Evolutionary conservation across 2,329 filamentous ascomycete genomes (phyloP).

Genomic region (Thelonectria discophora): DNA sequence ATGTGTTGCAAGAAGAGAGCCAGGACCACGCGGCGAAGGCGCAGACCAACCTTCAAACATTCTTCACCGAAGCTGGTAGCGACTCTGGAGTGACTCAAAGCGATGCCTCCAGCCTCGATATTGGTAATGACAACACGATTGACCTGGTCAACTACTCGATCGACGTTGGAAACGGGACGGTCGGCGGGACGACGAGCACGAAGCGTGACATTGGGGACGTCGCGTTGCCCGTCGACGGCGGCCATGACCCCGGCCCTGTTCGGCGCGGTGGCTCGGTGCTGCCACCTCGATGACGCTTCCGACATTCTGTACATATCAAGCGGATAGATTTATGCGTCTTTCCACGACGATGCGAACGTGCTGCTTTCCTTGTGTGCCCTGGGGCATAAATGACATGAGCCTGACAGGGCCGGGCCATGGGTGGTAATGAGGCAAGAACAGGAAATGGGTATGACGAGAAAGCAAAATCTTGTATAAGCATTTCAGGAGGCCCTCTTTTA

Average conservation of each 20-base stretch:
- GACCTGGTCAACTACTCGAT: constrained; percentile 60
- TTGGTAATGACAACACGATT: constrained; percentile 57
- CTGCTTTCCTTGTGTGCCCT: constrained; percentile 25
- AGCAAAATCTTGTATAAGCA: constrained; percentile 40
- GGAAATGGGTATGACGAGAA: constrained; percentile 29
- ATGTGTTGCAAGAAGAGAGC: constrained; percentile 65
- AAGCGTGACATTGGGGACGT: constrained; percentile 31
- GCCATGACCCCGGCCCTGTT: constrained; percentile 6
- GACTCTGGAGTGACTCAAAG: constrained; percentile 44
- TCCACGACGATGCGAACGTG: constrained; percentile 25
- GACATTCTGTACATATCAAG: constrained; percentile 37
- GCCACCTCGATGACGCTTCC: constrained; percentile 6
- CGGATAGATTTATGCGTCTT: constrained; percentile 33
- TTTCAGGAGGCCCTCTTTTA: constrained; percentile 29
- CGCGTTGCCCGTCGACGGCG: constrained; percentile 4
- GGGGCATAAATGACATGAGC: constrained; percentile 19
- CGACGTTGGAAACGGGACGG: constrained; percentile 46
- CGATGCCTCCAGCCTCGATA: constrained; percentile 52
- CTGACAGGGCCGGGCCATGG: constrained; percentile 28
- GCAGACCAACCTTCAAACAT: constrained; percentile 62
- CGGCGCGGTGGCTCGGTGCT: constrained; percentile 25
- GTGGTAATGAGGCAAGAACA: constrained; percentile 36
- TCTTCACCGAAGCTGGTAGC: constrained; percentile 57
- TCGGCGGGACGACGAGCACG: constrained; percentile 39
- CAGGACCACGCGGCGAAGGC: constrained; percentile 61